Evolutionary conservation across 108 stramenopile species (phyloP), one percentile per base, ranked within the genome.

Genomic region (Cyclotella cryptica): DNA sequence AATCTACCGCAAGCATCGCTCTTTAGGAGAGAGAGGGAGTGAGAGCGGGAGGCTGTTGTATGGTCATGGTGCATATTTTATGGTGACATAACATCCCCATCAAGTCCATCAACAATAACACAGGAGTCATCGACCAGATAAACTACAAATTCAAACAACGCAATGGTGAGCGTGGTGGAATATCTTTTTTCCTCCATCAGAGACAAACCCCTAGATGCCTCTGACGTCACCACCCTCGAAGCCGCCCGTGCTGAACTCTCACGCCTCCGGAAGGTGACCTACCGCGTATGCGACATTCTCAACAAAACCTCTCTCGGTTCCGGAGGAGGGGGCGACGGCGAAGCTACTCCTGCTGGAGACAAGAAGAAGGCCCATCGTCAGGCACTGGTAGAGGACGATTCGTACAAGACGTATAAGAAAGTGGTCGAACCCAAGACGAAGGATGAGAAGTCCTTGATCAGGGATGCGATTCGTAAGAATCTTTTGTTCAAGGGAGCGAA

Each of bases 171-270:
- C 18, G 44, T 72, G 18, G 59, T 72, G 11, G 76, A 77, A 42
- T 77, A 69, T 59, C 76, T 77, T 14, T 58, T 22, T 19, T 60
- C 67, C 24, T 41, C 68, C 28, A 62, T 69, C 0, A 66, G 72
- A 46, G 81, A 67, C 40, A 83, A 83, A 67, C 81, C 77, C 19
- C 77, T 83, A 41, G 81, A 83, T 59, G 81, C 77, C 22, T 72
- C 70, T 12, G 81, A 83, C 71, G 72, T 83, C 29, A 67, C 52
- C 45, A 49, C 49, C n/a, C 63, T 73, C 39, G 77, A 83, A 57
- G 21, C 19, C 35, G 81, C 76, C 63, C 57, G 65, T 19, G 39
- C 49, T 19, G 81, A 83, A 58, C 67, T 83, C 21, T 35, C 44
- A 12, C 65, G 59, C 44, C 71, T 83, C 10, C 81, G 81, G 24